Conservation (phyloP, 345 rosid genomes). For the Populus ilicifolia region DNA sequence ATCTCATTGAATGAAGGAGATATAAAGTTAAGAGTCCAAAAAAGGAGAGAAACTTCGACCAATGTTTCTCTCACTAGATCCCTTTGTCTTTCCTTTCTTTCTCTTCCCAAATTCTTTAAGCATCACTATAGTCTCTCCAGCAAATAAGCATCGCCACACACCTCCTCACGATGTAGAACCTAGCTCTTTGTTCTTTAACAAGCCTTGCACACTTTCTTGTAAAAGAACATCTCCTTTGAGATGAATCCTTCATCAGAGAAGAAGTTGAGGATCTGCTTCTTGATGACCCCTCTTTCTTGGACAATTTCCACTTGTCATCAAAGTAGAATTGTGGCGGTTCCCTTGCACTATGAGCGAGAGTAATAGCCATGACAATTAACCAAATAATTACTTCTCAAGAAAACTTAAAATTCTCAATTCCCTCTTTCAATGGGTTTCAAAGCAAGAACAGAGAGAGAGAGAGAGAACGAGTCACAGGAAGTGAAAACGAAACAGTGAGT, state of each 20-base stretch:
- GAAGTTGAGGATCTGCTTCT: constrained; percentile 46
- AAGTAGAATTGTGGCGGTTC: constrained; percentile 22
- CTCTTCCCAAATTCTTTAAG: constrained; percentile 26
- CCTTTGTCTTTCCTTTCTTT: not conserved
- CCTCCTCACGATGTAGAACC: constrained; percentile 87
- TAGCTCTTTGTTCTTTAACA: constrained; percentile 86
- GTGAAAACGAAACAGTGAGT: constrained; percentile 19
- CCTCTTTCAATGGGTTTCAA: not conserved
- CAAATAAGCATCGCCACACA: constrained; percentile 91
- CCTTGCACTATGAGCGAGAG: constrained; percentile 17
- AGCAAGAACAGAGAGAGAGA: not conserved
- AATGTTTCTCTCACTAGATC: not conserved
- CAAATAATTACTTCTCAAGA: not conserved
- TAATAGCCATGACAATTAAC: not conserved
- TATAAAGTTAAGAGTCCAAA: not conserved
- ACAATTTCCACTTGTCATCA: constrained; percentile 31
- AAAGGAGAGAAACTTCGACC: not conserved
- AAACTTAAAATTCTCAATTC: not conserved
- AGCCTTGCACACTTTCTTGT: constrained; percentile 76
- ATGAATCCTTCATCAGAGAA: constrained; percentile 33
- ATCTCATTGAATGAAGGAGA: constrained; percentile 25
- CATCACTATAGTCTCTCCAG: constrained; percentile 83
- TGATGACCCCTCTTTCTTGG: constrained; percentile 40
- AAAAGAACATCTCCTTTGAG: constrained; percentile 56
- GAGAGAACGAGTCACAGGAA: not conserved